Conservation (phyloP, 768 basidiomycete species). For the Mycena pura region DNA sequence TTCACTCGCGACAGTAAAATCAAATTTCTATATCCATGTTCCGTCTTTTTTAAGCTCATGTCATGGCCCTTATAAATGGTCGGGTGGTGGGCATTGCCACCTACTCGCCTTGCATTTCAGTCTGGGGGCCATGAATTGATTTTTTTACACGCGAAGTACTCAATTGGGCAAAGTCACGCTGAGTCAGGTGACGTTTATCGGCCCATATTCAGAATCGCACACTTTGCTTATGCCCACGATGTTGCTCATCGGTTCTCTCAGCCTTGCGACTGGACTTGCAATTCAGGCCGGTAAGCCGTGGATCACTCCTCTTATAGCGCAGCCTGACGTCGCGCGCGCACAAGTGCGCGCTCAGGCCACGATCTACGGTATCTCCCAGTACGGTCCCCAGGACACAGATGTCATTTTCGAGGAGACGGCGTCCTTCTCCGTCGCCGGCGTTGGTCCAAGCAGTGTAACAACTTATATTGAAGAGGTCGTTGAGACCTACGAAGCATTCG, state of each 20-base stretch:
- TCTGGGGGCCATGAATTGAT: too few relatives aligned
- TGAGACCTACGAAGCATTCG: constrained; percentile 3
- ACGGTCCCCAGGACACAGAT: not conserved
- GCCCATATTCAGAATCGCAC: not conserved
- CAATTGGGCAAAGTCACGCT: too few relatives aligned
- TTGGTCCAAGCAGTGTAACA: not conserved
- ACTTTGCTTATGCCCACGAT: constrained; percentile 1
- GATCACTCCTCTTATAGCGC: not conserved
- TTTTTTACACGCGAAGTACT: too few relatives aligned
- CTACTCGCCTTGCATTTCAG: too few relatives aligned
- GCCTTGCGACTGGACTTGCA: not conserved
- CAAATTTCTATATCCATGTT: too few relatives aligned
- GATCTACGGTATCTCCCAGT: not conserved
- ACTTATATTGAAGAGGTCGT: constrained; percentile 4
- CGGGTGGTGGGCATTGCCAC: too few relatives aligned
- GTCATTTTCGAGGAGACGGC: not conserved
- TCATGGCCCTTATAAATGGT: too few relatives aligned
- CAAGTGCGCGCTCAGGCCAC: constrained; percentile 1
- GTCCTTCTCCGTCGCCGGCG: constrained; percentile 1
- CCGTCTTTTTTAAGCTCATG: too few relatives aligned
- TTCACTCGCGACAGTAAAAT: too few relatives aligned
- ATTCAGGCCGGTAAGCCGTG: not conserved
- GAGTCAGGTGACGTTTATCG: too few relatives aligned
- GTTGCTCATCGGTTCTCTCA: not conserved
- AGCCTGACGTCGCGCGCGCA: not conserved